A percentile compares a stretch with the other conserved stretches of the same genome.
These are phyloP conservation scores for Phoma sp. DNA, from an alignment of 2,329 filamentous ascomycete genomes.

Conservation along the genomic window DNA sequence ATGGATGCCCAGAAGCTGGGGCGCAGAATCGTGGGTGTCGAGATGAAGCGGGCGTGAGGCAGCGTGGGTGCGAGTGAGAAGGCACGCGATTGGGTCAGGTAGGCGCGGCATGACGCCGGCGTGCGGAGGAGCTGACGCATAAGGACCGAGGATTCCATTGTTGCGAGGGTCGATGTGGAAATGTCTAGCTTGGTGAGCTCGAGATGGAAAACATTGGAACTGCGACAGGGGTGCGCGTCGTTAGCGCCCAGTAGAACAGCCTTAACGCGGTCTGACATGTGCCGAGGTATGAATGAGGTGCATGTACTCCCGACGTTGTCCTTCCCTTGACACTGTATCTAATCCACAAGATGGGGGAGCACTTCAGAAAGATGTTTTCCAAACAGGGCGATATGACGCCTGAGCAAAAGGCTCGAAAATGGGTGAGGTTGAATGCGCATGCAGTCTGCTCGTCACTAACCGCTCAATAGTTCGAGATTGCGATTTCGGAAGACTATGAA, in stretches of 20 bases:
- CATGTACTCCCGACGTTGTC: conserved; percentile 3
- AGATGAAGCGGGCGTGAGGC: conserved; percentile 29
- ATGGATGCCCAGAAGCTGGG: conserved; percentile 49
- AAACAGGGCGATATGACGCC: conserved; percentile 20
- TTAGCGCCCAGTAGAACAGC: background rate
- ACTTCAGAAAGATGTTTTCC: conserved; percentile 6
- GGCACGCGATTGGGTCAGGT: conserved; percentile 19
- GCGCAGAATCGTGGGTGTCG: conserved; percentile 45
- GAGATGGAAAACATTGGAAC: conserved; percentile 4
- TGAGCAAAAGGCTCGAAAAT: conserved; percentile 28
- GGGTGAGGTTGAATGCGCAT: conserved; percentile 7
- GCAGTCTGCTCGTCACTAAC: background rate
- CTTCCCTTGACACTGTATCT: conserved; percentile 4
- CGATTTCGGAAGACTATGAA: conserved; percentile 29
- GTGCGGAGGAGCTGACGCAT: conserved; percentile 39
- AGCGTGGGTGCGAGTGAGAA: conserved; percentile 28
- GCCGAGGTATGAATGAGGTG: conserved; percentile 18
- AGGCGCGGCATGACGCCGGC: conserved; percentile 30
- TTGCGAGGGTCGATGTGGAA: background rate
- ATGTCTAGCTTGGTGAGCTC: background rate
- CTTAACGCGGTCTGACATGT: conserved; percentile 2
- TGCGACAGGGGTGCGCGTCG: conserved; percentile 5
- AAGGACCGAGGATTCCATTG: conserved; percentile 35
- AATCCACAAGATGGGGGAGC: conserved; percentile 4
- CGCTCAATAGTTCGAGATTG: conserved; percentile 29